Evolutionary conservation across 805 yeast species (phyloP).

Genomic region (Metschnikowia aberdeeniae): DNA sequence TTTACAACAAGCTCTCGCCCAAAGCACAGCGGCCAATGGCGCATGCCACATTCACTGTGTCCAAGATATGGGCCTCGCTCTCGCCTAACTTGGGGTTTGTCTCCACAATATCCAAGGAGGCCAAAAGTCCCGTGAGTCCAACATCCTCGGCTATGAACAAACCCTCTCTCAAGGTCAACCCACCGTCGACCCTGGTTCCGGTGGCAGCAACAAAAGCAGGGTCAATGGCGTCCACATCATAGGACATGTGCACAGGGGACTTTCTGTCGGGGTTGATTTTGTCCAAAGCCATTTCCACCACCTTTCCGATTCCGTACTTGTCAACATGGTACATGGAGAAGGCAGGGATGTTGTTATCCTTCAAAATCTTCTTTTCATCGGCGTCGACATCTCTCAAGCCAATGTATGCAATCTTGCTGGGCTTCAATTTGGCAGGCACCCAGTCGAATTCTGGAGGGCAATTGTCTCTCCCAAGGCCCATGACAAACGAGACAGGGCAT

Average conservation of each 20-base stretch:
- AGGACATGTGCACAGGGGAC: constrained; percentile 79
- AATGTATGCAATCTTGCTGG: constrained; percentile 79
- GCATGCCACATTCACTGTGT: constrained; percentile 86
- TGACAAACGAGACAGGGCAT: constrained; percentile 87
- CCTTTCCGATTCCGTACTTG: constrained; percentile 86
- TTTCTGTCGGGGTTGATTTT: constrained; percentile 65
- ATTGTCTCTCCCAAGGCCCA: constrained; percentile 68
- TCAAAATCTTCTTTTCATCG: constrained; percentile 74
- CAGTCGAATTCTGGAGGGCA: constrained; percentile 76
- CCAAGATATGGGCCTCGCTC: constrained; percentile 68
- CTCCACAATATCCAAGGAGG: constrained; percentile 89
- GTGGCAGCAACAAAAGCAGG: constrained; percentile 94
- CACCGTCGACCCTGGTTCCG: constrained; percentile 97
- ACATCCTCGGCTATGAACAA: constrained; percentile 87
- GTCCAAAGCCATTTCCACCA: constrained; percentile 85
- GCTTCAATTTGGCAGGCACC: constrained; percentile 67
- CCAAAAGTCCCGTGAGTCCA: constrained; percentile 84
- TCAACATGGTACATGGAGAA: constrained; percentile 96
- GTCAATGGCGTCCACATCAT: constrained; percentile 96
- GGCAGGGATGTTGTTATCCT: constrained; percentile 71
- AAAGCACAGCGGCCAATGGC: constrained; percentile 91
- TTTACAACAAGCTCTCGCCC: constrained; percentile 76
- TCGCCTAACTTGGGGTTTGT: constrained; percentile 86
- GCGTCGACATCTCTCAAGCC: constrained; percentile 92
- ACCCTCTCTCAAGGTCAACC: constrained; percentile 91